phyloP scores from a whole-genome alignment of 2,329 filamentous ascomycete genomes.

The Ophiostoma triangulosporum region DNA sequence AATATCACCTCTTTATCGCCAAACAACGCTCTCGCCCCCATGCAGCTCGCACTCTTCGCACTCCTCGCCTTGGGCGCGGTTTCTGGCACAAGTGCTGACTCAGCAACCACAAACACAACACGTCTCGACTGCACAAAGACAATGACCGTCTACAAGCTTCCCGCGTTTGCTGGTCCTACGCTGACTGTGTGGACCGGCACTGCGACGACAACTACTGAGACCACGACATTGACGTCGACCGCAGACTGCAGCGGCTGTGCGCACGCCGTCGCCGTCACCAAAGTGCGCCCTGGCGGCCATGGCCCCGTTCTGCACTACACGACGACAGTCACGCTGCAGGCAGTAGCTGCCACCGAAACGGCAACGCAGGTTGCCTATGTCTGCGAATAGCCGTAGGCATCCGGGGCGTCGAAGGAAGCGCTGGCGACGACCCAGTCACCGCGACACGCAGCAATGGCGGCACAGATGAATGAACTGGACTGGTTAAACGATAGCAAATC shows the following conservation, averaged over 20 bases:
- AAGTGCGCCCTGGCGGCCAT: background rate
- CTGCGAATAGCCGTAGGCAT: background rate
- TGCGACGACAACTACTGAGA: background rate
- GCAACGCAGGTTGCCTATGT: background rate
- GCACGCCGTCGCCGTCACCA: background rate
- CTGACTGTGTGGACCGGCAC: background rate
- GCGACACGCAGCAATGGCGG: background rate
- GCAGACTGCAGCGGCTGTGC: background rate
- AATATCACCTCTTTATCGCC: too few relatives aligned
- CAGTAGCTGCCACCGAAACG: background rate
- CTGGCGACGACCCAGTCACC: background rate
- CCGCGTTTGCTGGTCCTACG: background rate
- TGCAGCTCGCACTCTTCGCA: too few relatives aligned
- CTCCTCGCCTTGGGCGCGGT: too few relatives aligned
- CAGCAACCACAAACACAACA: background rate
- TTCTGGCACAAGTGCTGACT: too few relatives aligned
- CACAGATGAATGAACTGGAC: background rate
- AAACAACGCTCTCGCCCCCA: too few relatives aligned
- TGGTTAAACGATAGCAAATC: background rate
- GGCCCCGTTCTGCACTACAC: background rate
- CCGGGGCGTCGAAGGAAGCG: background rate
- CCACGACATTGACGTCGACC: background rate
- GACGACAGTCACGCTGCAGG: background rate
- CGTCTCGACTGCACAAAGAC: background rate
- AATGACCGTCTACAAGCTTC: background rate